phyloP scores from a whole-genome alignment of 768 basidiomycete species.

The Lentinula detonsa region DNA sequence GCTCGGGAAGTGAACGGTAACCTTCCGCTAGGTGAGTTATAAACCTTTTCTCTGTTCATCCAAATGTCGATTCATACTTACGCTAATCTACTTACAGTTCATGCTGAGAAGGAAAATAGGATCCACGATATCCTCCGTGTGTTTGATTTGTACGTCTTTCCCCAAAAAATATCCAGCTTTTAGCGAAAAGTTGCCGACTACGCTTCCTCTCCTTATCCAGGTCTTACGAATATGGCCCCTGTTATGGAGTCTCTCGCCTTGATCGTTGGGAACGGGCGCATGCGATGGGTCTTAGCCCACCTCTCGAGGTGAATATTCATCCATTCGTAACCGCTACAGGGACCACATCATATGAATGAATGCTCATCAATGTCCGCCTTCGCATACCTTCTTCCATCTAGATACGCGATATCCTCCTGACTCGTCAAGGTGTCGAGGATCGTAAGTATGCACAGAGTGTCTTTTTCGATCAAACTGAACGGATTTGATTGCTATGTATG shows the following conservation, averaged over 20 bases:
- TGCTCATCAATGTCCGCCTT: neutral
- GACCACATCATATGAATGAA: too few relatives aligned
- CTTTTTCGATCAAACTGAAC: conserved; percentile 43
- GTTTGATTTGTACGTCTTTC: conserved; percentile 61
- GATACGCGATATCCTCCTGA: conserved; percentile 75
- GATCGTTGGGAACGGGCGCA: conserved; percentile 86
- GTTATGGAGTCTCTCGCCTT: conserved; percentile 70
- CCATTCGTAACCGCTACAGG: too few relatives aligned
- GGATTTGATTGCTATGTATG: conserved; percentile 3
- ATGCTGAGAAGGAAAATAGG: conserved; percentile 52
- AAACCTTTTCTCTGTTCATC: neutral
- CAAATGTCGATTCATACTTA: neutral
- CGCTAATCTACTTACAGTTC: conserved; percentile 57
- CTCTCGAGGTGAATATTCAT: conserved; percentile 51
- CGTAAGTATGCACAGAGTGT: conserved; percentile 55
- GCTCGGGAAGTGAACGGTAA: conserved; percentile 44
- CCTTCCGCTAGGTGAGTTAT: conserved; percentile 50
- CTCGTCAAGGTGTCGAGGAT: conserved; percentile 54
- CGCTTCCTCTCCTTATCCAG: conserved; percentile 26
- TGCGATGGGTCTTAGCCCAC: conserved; percentile 73
- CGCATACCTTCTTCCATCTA: conserved; percentile 20
- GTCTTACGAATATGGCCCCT: conserved; percentile 77
- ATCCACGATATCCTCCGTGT: conserved; percentile 69
- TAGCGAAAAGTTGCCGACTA: neutral
- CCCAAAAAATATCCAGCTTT: neutral